Evolutionary conservation across 2,329 filamentous ascomycete species (phyloP), one percentile per base, ranked within the genome.

Genomic region (Fusarium sp.): DNA sequence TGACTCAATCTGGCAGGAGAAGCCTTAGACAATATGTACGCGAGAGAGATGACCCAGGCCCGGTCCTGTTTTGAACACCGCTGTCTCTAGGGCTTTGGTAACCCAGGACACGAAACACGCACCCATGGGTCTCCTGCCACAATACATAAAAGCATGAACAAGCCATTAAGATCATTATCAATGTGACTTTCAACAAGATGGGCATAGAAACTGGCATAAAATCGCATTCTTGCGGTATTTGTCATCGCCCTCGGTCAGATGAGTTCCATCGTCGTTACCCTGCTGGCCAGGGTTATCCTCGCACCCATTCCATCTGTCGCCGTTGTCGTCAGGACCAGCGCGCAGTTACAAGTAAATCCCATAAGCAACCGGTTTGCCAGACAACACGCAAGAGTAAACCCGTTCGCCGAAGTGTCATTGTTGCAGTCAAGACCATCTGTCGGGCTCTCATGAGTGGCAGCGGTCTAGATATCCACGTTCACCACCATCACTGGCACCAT

Each of bases 201-300:
- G 31, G 25, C 31, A 42, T 2, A 22, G 39, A 5, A 2, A 9
- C 39, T 42, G 39, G 39, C n/a, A 42, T n/a, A 4, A 9, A 15
- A 42, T 20, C 41, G 25, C 58, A 61, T 22, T n/a, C 31, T 45
- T 61, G 58, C 39, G 49, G 33, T 18, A 61, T 54, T 46, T 61
- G 49, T n/a, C 41, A 42, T 31, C 54, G 62, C 36, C 55, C 54
- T 47, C 62, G 62, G 22, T 65, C 55, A 27, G 31, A 53, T 27
- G 47, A 65, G 45, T 65, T 65, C 22, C 62, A 60, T 65, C 62
- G 55, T 17, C 62, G 47, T 38, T 22, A 59, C 31, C 54, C 62
- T 52, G 54, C 38, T 29, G 54, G 55, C 13, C 62, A 50, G 29
- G 54, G 41, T n/a, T 59, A 65, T 39, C 54, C 54, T 53, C 47